A percentile compares a stretch with the other conserved stretches of the same genome.
These are phyloP conservation scores for Diplocarpon rosae DNA, from an alignment of 2,329 filamentous ascomycete genomes.

Conservation along the genomic window DNA sequence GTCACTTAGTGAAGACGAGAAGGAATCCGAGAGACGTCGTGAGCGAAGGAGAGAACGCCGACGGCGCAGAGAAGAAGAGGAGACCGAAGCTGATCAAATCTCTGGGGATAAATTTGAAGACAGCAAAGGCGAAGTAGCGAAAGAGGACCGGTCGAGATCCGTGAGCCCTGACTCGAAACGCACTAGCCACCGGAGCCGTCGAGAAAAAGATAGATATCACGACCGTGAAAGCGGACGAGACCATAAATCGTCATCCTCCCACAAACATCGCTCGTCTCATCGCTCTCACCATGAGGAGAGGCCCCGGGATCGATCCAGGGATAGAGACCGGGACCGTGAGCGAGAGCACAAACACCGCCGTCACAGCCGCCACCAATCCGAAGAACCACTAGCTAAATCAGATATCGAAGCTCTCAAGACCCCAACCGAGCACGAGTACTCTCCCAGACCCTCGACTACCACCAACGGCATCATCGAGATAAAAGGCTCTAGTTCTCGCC, in stretches of 20 bases:
- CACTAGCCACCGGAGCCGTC: constrained; percentile 49
- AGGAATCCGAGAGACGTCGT: constrained; percentile 24
- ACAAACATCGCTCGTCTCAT: constrained; percentile 34
- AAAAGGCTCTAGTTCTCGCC: constrained; percentile 23
- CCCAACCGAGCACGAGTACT: constrained; percentile 13
- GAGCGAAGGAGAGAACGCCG: constrained; percentile 24
- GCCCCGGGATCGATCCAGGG: constrained; percentile 30
- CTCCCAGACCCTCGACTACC: constrained; percentile 12
- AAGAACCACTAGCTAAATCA: constrained; percentile 11
- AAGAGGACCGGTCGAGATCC: constrained; percentile 48
- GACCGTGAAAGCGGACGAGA: constrained; percentile 34
- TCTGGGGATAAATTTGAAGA: constrained; percentile 14
- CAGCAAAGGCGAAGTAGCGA: constrained; percentile 14
- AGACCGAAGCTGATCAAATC: constrained; percentile 14
- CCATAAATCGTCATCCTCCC: constrained; percentile 29
- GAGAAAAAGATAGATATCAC: constrained; percentile 42
- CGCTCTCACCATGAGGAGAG: constrained; percentile 36
- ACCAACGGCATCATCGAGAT: constrained; percentile 25
- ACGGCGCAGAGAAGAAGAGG: constrained; percentile 21
- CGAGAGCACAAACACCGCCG: constrained; percentile 29
- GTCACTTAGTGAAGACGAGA: constrained; percentile 24
- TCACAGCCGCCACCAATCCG: constrained; percentile 19
- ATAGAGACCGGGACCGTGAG: constrained; percentile 35
- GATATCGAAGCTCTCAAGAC: constrained; percentile 7
- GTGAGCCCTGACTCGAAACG: constrained; percentile 45